Conservation (phyloP, 2,329 filamentous ascomycete genomes). For the Neofusicoccum laricinum region DNA sequence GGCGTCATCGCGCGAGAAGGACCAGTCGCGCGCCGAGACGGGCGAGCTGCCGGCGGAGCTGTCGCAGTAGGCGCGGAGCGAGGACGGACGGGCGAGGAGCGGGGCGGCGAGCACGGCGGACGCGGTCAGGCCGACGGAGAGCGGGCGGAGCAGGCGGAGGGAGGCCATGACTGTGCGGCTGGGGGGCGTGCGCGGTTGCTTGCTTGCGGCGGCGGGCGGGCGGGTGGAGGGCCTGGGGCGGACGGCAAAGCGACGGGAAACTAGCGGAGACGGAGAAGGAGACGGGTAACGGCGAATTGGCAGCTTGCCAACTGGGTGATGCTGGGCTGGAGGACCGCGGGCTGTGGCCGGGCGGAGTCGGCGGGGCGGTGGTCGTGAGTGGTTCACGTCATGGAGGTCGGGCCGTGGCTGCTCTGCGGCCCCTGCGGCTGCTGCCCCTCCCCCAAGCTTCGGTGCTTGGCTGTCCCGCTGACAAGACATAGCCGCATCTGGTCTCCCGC, state of each 20-base stretch:
- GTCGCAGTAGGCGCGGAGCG: constrained; percentile 22
- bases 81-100: constrained; percentile 28
- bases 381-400: background rate
- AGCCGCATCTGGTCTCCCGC: background rate
- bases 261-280: background rate
- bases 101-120: constrained; percentile 30
- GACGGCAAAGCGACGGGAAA: background rate
- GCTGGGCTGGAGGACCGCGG: background rate
- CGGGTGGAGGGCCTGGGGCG: too few species aligned
- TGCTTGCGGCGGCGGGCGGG: background rate
- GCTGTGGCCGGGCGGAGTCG: background rate
- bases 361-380: background rate
- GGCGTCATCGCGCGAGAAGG: constrained; percentile 34
- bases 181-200: background rate
- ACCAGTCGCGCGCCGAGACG: constrained; percentile 36
- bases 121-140: constrained; percentile 34
- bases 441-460: background rate
- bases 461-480: background rate
- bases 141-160: constrained; percentile 37
- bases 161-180: constrained; percentile 34
- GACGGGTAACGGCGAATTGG: background rate
- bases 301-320: background rate
- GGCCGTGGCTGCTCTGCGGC: background rate
- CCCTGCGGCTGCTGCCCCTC: constrained; percentile 7
- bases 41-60: constrained; percentile 30